phyloP scores from a whole-genome alignment of 2,329 filamentous ascomycete genomes.

The Pseudocercospora crystallina region DNA sequence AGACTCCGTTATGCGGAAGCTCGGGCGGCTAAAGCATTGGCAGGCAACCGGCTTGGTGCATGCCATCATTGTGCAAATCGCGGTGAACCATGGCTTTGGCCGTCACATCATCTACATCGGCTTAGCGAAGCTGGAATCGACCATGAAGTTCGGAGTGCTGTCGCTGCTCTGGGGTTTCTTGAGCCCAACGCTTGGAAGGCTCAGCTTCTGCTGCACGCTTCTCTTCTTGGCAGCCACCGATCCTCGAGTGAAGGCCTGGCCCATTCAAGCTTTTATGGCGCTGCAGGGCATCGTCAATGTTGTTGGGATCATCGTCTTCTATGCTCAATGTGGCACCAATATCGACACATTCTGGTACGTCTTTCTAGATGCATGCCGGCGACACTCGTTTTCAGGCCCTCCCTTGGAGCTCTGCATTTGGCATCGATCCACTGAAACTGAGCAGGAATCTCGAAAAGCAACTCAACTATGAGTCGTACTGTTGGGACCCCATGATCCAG shows the following conservation, averaged over 20 bases:
- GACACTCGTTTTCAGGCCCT: too few relatives aligned
- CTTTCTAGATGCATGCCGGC: too few relatives aligned
- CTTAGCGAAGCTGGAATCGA: slow-evolving; percentile 10
- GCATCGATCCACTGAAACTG: too few relatives aligned
- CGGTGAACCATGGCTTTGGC: slow-evolving; percentile 27
- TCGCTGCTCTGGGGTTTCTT: slow-evolving; percentile 28
- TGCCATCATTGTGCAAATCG: slow-evolving; percentile 24
- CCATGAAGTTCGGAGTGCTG: slow-evolving; percentile 23
- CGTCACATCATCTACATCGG: slow-evolving; percentile 28
- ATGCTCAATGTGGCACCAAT: slow-evolving; percentile 28
- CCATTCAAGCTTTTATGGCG: slow-evolving; percentile 28
- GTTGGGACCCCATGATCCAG: slow-evolving; percentile 24
- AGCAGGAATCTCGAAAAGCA: slow-evolving; percentile 22
- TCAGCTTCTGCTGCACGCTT: slow-evolving; percentile 32
- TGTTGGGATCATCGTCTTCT: slow-evolving; percentile 25
- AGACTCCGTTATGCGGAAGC: slow-evolving; percentile 3
- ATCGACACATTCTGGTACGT: slow-evolving; percentile 26
- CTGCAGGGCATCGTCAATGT: slow-evolving; percentile 30
- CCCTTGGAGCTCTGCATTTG: too few relatives aligned
- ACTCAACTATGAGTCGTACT: slow-evolving; percentile 19
- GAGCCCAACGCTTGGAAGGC: slow-evolving; percentile 29
- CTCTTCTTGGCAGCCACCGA: slow-evolving; percentile 31
- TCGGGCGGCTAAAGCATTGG: background rate
- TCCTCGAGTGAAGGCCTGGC: slow-evolving; percentile 28
- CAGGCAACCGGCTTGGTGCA: slow-evolving; percentile 24